Conservation (phyloP, 2,329 filamentous ascomycete genomes). For the Aspergillus uvarum region DNA sequence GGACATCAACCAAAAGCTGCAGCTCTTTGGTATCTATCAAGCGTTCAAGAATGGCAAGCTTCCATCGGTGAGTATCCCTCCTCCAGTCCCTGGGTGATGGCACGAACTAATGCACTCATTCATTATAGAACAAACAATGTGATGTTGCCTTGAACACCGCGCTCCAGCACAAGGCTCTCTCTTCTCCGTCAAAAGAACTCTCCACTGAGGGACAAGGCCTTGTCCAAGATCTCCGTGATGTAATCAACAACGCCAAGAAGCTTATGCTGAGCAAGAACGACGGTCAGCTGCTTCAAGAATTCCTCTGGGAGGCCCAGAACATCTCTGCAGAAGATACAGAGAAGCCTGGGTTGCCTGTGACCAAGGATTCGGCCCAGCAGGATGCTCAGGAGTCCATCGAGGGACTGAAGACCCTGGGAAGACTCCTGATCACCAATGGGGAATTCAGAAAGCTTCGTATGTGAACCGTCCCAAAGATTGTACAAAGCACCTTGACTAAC, state of each 20-base stretch:
- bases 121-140: conserved; percentile 80
- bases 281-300: conserved; percentile 90
- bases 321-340: conserved; percentile 64
- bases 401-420: conserved; percentile 83
- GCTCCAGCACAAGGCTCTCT: conserved; percentile 68
- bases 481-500: neutral
- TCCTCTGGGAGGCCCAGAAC: conserved; percentile 88
- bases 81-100: conserved; percentile 27
- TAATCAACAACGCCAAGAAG: conserved; percentile 80
- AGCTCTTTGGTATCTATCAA: conserved; percentile 84
- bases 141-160: conserved; percentile 92
- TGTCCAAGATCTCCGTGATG: conserved; percentile 72
- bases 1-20: conserved; percentile 89
- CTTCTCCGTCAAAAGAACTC: conserved; percentile 70
- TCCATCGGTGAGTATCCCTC: conserved; percentile 72
- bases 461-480: conserved; percentile 35
- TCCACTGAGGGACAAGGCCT: conserved; percentile 80
- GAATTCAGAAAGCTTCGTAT: conserved; percentile 87
- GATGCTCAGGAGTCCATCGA: conserved; percentile 82
- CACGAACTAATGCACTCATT: neutral
- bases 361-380: conserved; percentile 74
- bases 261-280: conserved; percentile 91
- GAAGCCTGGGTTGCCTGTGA: conserved; percentile 65
- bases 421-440: conserved; percentile 88
- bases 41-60: conserved; percentile 89